These are phyloP conservation scores for Luffa acutangula DNA, from an alignment of 306 rosid genomes.

Conservation along the genomic window DNA sequence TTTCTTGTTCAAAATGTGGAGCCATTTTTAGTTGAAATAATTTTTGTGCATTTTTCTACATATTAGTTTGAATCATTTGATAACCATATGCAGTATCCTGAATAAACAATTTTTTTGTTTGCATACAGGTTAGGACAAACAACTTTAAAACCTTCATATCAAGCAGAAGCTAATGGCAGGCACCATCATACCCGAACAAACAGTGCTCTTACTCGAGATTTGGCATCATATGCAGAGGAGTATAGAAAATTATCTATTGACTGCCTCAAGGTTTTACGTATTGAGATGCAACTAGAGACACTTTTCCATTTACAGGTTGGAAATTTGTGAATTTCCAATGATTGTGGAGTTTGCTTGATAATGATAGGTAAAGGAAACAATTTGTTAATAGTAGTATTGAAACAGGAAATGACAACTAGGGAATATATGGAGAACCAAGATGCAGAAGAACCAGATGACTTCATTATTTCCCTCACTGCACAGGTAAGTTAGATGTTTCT, in stretches of 20 bases:
- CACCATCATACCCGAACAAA: conserved; percentile 36
- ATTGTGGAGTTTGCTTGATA: background rate
- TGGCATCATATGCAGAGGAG: conserved; percentile 84
- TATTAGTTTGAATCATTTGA: background rate
- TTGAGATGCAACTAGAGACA: conserved; percentile 96
- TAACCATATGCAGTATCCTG: conserved; percentile 5
- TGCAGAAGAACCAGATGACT: conserved; percentile 99
- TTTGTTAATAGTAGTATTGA: conserved; percentile 21
- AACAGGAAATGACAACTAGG: conserved; percentile 83
- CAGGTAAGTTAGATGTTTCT: conserved; percentile 38
- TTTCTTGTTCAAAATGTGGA: background rate
- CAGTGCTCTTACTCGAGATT: conserved; percentile 50
- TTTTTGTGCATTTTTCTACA: background rate
- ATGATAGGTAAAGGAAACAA: background rate
- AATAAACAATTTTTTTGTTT: conserved; percentile 6
- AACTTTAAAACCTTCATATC: conserved; percentile 44
- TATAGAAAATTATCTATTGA: conserved; percentile 88
- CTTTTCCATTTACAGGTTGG: conserved; percentile 94
- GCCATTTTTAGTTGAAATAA: background rate
- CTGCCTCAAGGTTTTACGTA: conserved; percentile 88
- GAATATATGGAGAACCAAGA: conserved; percentile 95
- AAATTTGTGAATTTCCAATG: background rate
- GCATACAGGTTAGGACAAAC: conserved; percentile 64
- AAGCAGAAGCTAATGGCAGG: conserved; percentile 33
- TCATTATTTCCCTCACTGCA: conserved; percentile 82